Base-by-base conservation (phyloP, 768 basidiomycete species). In the Dendrothele bispora region DNA sequence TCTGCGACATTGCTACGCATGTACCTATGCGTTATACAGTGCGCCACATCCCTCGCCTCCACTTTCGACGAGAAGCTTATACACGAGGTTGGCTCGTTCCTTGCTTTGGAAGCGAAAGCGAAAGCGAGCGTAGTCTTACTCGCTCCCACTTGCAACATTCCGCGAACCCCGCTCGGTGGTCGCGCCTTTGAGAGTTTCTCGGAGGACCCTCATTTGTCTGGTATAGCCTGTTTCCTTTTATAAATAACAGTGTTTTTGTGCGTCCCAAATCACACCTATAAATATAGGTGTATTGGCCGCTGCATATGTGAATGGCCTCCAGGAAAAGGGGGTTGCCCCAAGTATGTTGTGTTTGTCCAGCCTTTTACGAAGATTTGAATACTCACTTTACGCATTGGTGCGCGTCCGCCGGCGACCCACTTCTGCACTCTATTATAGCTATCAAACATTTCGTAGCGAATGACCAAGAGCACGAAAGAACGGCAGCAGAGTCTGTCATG, bases 401-500 rank as follows among this genome's bases (percentile, higher is more conserved):
- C 35, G 22, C 18, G 2, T 25, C 17, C 15, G 24, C 25, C 26
- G n/a, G n/a, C n/a, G n/a, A n/a, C n/a, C n/a, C n/a, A n/a, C n/a
- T n/a, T n/a, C n/a, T n/a, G n/a, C n/a, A 24, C 26, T 36, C 40
- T 40, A 18, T 30, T 36, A 24, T 28, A 75, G 78, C 82, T 12
- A 86, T 88, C 62, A 88, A 89, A 60, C 87, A 88, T 58, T 86
- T 85, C 48, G 81, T 83, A 37, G 82, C 67, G 5, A 87, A 88
- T 64, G 86, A 88, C 56, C 83, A 86, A 62, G 86, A 88, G 60
- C 79, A 84, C 53, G 84, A 87, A 59, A 72, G 85, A 11, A 81
- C 78, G 10, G 78, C 82, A 6, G 79, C 77, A 15, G 80, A 83
- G 12, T 83, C 83, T 10, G 77, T 81, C 25, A 67, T 89, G 52